Evolutionary conservation across 163 green algal species (phyloP), one percentile per base, ranked within the genome.

Genomic region (Chlamydomonas reinhardtii): DNA sequence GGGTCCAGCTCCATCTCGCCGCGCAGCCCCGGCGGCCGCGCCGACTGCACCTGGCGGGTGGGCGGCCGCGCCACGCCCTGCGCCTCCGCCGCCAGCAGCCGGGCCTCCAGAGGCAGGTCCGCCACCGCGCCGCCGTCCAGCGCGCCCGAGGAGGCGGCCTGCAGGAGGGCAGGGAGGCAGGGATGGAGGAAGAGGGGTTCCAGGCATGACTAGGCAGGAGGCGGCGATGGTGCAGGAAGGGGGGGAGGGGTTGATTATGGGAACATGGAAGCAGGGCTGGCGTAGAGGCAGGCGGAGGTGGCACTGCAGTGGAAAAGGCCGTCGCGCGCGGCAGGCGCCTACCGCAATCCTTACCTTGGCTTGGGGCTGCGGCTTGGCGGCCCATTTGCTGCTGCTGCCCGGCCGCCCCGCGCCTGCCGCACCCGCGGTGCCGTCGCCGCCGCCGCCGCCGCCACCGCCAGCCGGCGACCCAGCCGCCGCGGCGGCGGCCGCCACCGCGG

Each of bases 1-100:
- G 76, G 65, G 83, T 91, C 88, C 29, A 89, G 70, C 73, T 86
- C 82, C 35, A 81, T 54, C 70, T 87, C 81, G 4, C 74, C 73
- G 2, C 83, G 65, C 27, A 22, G 29, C 11, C 83, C 84, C 1
- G 76, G 73, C 15, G 88, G 88, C 24, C 88, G 72, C 11, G 88
- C 88, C 56, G 72, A 86, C 82, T 91, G 88, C 64, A 91, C 88
- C 72, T 84, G 72, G 11, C 88, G 88, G 17, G 81, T 89, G 75
- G 74, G 76, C 27, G 75, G 84, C 59, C 76, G 75, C 54, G 74
- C 31, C 34, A 85, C 22, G 59, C 43, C 31, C 32, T 88, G 82
- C 2, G 48, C 27, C 20, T 79, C 81, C 3, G 70, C 82, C 20
- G 73, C 82, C 82, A 88, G 73, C 72, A 65, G 73, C 14, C 82